Evolutionary conservation across 2,329 filamentous ascomycete genomes (phyloP).

Genomic region (Trichoderma citrinoviride): DNA sequence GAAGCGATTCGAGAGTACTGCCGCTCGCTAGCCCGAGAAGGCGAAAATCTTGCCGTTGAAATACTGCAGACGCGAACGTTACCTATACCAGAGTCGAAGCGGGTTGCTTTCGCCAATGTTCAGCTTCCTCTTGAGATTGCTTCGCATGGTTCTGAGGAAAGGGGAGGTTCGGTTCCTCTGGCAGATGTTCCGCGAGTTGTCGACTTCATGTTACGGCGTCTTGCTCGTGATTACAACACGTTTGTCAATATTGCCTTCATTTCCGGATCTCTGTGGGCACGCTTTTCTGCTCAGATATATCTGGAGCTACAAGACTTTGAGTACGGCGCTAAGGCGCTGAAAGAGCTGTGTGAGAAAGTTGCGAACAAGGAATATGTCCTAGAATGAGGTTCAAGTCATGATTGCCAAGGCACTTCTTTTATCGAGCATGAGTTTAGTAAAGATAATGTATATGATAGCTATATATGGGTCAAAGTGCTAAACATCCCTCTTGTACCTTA

Average conservation of each 20-base stretch:
- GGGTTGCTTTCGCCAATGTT: constrained; percentile 13
- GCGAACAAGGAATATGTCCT: background rate
- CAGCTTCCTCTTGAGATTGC: background rate
- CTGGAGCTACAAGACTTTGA: constrained; percentile 8
- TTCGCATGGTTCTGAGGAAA: background rate
- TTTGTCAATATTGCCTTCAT: constrained; percentile 7
- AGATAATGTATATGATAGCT: background rate
- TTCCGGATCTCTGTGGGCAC: constrained; percentile 5
- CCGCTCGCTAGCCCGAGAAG: background rate
- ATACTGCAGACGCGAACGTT: background rate
- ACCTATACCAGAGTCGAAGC: constrained; percentile 4
- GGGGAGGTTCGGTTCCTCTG: background rate
- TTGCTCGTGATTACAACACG: constrained; percentile 1
- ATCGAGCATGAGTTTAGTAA: background rate
- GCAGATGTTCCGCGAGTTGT: background rate
- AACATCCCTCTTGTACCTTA: background rate
- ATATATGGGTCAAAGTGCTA: background rate
- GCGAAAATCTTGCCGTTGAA: background rate
- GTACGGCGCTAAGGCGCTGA: background rate
- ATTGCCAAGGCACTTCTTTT: background rate
- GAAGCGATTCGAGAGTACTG: constrained; percentile 8
- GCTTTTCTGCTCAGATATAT: constrained; percentile 9
- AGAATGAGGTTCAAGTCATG: background rate
- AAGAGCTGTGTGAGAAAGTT: background rate
- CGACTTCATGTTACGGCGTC: background rate